Evolutionary conservation across 2,329 filamentous ascomycete species (phyloP).

Genomic region (Penicillium sp.): DNA sequence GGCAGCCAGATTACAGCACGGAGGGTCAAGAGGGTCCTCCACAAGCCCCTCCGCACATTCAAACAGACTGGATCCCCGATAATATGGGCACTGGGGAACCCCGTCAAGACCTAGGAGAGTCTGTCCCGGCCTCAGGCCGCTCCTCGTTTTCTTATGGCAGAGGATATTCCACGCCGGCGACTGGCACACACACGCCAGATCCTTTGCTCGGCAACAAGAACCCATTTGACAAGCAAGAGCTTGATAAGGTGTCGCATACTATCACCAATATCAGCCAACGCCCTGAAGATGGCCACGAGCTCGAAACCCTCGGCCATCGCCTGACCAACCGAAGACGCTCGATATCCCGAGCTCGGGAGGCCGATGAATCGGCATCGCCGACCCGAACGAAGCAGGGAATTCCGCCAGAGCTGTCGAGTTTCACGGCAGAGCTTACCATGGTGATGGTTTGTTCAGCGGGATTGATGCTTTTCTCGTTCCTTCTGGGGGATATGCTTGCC

Average conservation of each 20-base stretch:
- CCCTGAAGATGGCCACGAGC: conserved; percentile 18
- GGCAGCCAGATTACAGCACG: conserved; percentile 7
- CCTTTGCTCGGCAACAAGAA: conserved; percentile 25
- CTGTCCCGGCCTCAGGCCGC: conserved; percentile 18
- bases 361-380: conserved; percentile 27
- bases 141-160: conserved; percentile 25
- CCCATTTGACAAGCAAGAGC: conserved; percentile 17
- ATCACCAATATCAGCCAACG: conserved; percentile 16
- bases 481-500: conserved; percentile 48
- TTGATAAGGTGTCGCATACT: conserved; percentile 22
- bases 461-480: conserved; percentile 49
- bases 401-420: conserved; percentile 46
- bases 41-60: conserved; percentile 9
- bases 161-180: conserved; percentile 29
- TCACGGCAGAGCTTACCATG: conserved; percentile 46
- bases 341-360: conserved; percentile 15
- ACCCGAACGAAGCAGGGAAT: conserved; percentile 34
- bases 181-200: conserved; percentile 34
- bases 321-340: conserved; percentile 25
- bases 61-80: conserved; percentile 7
- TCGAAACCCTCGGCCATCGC: conserved; percentile 16
- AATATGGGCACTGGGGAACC: neutral
- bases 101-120: conserved; percentile 7
- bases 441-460: conserved; percentile 49
- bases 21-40: conserved; percentile 12